Evolutionary conservation across 176 grass and related monocot genomes (phyloP).

Genomic region (Bolboschoenus planiculmis): DNA sequence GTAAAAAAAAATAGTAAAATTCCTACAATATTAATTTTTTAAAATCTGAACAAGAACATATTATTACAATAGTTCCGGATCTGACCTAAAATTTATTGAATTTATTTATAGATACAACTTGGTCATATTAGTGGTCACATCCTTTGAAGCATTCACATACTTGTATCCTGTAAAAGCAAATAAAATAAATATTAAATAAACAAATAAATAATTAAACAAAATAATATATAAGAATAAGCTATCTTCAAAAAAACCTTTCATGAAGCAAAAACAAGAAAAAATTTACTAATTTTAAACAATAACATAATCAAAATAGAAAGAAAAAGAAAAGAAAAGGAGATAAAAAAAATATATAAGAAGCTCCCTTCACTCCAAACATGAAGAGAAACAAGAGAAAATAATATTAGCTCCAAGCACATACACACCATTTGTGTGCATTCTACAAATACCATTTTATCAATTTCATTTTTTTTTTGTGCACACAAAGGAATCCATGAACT

Average conservation of each 20-base stretch:
- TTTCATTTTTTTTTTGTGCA: background rate
- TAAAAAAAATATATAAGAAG: background rate
- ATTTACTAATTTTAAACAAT: background rate
- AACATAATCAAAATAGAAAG: background rate
- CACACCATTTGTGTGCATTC: background rate
- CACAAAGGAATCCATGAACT: background rate
- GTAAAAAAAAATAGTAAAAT: background rate
- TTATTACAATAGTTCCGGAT: too few relatives aligned
- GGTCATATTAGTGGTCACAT: background rate
- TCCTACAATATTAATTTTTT: background rate
- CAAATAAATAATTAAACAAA: too few relatives aligned
- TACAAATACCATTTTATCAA: background rate
- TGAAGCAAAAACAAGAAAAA: too few relatives aligned
- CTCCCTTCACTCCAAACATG: constrained; percentile 13
- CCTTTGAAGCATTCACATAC: background rate
- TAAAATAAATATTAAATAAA: background rate
- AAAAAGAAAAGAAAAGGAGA: background rate
- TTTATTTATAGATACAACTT: background rate
- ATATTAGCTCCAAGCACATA: background rate
- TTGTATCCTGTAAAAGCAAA: background rate
- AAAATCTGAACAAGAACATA: background rate
- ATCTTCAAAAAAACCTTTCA: too few relatives aligned
- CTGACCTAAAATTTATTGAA: background rate
- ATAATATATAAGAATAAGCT: too few relatives aligned
- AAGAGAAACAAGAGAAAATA: background rate